Evolutionary conservation across 2,329 filamentous ascomycete species (phyloP).

Genomic region (Chlorencoelia australis): DNA sequence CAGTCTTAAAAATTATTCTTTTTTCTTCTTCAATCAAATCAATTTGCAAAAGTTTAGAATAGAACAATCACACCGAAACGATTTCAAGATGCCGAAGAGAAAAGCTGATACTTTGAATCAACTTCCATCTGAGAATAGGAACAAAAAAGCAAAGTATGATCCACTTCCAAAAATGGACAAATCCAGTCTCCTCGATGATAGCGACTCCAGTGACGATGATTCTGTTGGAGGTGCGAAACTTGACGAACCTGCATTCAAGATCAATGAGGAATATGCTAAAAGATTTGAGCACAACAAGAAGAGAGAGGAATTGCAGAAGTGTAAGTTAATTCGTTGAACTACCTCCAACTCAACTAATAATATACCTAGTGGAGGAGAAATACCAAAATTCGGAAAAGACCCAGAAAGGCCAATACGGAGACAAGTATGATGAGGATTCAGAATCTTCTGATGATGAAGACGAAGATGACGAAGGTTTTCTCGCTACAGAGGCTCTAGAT

Average conservation of each 20-base stretch:
- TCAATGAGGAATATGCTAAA: slow-evolving; percentile 84
- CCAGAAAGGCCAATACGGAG: slow-evolving; percentile 33
- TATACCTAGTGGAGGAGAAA: slow-evolving; percentile 71
- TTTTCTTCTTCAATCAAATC: no score
- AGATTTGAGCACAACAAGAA: slow-evolving; percentile 97
- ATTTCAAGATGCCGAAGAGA: slow-evolving; percentile 26
- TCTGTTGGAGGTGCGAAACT: slow-evolving; percentile 29
- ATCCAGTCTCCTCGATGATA: slow-evolving; percentile 39
- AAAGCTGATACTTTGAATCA: slow-evolving; percentile 23
- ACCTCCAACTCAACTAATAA: slow-evolving; percentile 18
- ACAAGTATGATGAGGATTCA: slow-evolving; percentile 41
- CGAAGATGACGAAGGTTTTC: slow-evolving; percentile 82
- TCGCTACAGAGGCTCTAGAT: slow-evolving; percentile 79
- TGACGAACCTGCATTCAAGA: slow-evolving; percentile 47
- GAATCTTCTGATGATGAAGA: slow-evolving; percentile 65
- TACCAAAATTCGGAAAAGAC: slow-evolving; percentile 40
- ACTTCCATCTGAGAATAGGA: slow-evolving; percentile 9
- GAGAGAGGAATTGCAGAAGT: slow-evolving; percentile 69
- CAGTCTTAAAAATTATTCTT: no score
- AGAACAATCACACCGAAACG: no score
- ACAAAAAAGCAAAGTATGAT: slow-evolving; percentile 25
- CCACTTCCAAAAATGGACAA: slow-evolving; percentile 7
- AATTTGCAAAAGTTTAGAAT: no score
- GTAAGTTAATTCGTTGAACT: slow-evolving; percentile 35
- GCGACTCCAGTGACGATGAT: slow-evolving; percentile 28